Percentiles rank a stretch among this genome's conserved stretches.
Evolutionary conservation across 2,329 filamentous ascomycete species (phyloP).

Genomic region (Dryadomyces quercivorus): DNA sequence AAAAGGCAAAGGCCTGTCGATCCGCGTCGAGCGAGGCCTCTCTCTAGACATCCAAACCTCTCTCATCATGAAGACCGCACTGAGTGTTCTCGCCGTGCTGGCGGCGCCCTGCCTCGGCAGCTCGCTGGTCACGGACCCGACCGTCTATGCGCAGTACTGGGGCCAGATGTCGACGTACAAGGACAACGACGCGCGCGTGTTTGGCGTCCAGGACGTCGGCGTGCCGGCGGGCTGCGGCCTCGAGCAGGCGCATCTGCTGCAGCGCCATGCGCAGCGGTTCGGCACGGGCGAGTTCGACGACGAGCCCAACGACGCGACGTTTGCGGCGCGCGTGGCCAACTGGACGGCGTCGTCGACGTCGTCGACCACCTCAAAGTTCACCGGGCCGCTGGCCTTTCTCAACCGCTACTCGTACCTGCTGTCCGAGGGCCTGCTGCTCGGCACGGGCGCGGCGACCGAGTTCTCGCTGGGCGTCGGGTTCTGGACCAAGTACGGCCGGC

Average conservation of each 20-base stretch:
- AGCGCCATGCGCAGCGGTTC: conserved; percentile 42
- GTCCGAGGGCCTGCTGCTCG: conserved; percentile 31
- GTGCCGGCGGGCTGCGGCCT: conserved; percentile 42
- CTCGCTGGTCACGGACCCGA: conserved; percentile 16
- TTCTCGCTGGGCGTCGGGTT: conserved; percentile 36
- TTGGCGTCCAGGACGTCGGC: conserved; percentile 33
- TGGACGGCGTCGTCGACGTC: conserved; percentile 25
- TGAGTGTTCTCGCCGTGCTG: conserved; percentile 2
- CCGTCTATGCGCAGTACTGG: conserved; percentile 23
- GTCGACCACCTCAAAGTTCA: conserved; percentile 14
- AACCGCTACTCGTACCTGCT: conserved; percentile 38
- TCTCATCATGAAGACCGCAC: conserved; percentile 6
- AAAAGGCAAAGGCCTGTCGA: not conserved
- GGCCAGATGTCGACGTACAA: conserved; percentile 33
- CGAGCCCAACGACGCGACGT: conserved; percentile 32
- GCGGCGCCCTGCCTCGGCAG: conserved; percentile 3
- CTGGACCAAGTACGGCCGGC: conserved; percentile 41
- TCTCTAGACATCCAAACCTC: not conserved
- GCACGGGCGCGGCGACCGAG: conserved; percentile 35
- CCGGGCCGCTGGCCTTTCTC: conserved; percentile 37
- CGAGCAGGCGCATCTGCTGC: conserved; percentile 39
- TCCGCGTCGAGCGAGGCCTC: not conserved
- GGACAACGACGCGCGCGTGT: conserved; percentile 30
- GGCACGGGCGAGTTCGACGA: conserved; percentile 31
- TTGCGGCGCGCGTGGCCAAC: conserved; percentile 34